Evolutionary conservation across 139 green algal genomes (phyloP).

Genomic region (Eudorina sp.): DNA sequence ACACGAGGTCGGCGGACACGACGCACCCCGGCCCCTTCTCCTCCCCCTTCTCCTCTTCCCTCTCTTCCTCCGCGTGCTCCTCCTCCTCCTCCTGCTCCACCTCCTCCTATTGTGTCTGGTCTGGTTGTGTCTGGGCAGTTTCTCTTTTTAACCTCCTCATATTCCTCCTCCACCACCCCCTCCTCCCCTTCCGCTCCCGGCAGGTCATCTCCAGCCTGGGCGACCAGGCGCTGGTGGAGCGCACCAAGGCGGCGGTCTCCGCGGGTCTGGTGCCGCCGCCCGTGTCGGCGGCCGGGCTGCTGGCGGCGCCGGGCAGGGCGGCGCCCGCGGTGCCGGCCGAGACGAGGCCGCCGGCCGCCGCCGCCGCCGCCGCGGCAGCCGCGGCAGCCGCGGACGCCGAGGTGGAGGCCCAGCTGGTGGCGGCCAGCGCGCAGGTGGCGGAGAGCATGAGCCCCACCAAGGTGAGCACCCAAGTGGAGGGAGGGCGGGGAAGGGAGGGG

Average conservation of each 20-base stretch:
- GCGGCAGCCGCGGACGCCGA: background rate
- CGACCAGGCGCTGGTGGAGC: conserved; percentile 23
- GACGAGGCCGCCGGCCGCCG: background rate
- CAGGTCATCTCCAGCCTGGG: conserved; percentile 24
- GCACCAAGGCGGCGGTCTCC: background rate
- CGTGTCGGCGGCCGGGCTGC: background rate
- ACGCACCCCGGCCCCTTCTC: no score
- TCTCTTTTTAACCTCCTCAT: no score
- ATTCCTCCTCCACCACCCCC: no score
- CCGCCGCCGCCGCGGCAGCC: background rate
- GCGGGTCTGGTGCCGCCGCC: background rate
- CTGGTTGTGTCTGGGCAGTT: no score
- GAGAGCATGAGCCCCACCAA: conserved; percentile 5
- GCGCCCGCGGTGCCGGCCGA: background rate
- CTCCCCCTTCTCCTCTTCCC: no score
- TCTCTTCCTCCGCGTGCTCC: no score
- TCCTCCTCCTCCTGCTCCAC: no score
- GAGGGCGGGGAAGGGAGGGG: background rate
- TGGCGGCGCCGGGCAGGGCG: background rate
- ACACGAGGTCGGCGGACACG: no score
- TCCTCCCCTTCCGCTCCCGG: background rate
- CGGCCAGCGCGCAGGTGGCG: conserved; percentile 38
- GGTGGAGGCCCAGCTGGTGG: conserved; percentile 32
- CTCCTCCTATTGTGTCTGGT: no score
- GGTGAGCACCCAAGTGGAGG: background rate